Base-by-base conservation (phyloP, 2,329 filamentous ascomycete genomes). In the Neoarthrinium moseri region DNA sequence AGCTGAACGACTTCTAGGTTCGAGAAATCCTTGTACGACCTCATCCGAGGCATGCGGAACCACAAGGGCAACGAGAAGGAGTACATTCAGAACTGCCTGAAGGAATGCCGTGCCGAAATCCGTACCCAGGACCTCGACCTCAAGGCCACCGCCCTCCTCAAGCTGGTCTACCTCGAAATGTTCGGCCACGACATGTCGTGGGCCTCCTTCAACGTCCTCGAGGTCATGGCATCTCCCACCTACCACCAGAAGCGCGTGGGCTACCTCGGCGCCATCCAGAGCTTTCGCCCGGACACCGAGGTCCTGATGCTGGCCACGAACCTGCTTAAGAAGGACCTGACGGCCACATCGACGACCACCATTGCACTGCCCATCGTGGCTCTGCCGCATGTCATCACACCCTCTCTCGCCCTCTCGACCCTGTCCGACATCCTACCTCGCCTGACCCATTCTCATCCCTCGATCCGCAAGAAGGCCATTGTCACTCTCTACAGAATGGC, bases 161-260 rank as follows among this genome's bases (percentile, higher is more conserved):
- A 99, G 74, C 80, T 99, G 58, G 86, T 96, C 43, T 99, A 99
- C 66, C 82, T 99, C 55, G 94, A 99, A 67, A 99, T 99, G 94
- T 91, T 97, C 57, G 94, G 94, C 12, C 89, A 97, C 65, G 94
- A 97, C 69, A 99, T 99, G 94, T 96, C 92, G 3, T 99, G 94
- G 94, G 94, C 94, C 4, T 91, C 91, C 11, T 99, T 99, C 71
- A 89, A 99, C 66, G 92, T 97, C 43, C 84, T 99, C 38, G 94
- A 99, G 72, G 94, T 99, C 70, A 99, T 99, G 94, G 95, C 91
- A 29, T 95, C 90, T 30, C 78, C 87, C 38, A 97, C 96, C 65
- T 95, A 95, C 66, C 80, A 91, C 56, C 92, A 96, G 69, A 99
- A 99, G 71, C 81, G 92, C 54, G 90, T 96, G 35, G 94, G 92